Evolutionary conservation across 2,329 filamentous ascomycete species (phyloP), one percentile per base, ranked within the genome.

Genomic region (Dactylellina sp.): DNA sequence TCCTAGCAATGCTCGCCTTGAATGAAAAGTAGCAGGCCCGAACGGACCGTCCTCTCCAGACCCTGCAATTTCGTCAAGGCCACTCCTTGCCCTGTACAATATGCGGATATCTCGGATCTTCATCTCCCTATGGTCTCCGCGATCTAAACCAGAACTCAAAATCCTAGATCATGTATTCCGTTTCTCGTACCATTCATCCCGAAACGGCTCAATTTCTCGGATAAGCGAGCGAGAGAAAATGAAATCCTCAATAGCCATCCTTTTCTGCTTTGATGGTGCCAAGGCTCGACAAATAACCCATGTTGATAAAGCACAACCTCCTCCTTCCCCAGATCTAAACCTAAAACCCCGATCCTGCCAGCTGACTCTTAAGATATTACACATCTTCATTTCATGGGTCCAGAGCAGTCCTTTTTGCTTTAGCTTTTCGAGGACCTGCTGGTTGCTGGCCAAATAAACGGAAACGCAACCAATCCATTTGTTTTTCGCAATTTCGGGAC

Each of bases 401-500:
- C 22, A 55, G 50, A 55, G 18, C 50, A 55, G 50, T 39, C 50
- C 37, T 40, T 40, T 40, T 40, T 12, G 9, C 32, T 35, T 12
- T 12, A 12, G 14, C 7, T 55, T 37, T 55, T 22, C 18, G 28
- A 32, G 9, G 5, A 32, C 28, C 28, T 9, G 28, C 28, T 9
- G 16, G 16, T 16, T 16, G n/a, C 42, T 24, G n/a, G 7, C n/a
- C 42, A 22, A 22, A 22, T 3, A 46, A 32, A 32, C 28, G 39
- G 16, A 42, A 14, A 42, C 39, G 5, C 5, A 42, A 42, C 16
- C 12, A 5, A 42, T n/a, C 9, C n/a, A 6, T 47, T 47, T 18
- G 44, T 47, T 49, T 46, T 46, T 55, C 46, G 47, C 18, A 53
- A 63, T 63, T 53, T 63, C 37, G 22, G 18, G 39, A 49, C 18